Conservation (phyloP, 1,284 basidiomycete genomes). For the Ustilago nuda region DNA sequence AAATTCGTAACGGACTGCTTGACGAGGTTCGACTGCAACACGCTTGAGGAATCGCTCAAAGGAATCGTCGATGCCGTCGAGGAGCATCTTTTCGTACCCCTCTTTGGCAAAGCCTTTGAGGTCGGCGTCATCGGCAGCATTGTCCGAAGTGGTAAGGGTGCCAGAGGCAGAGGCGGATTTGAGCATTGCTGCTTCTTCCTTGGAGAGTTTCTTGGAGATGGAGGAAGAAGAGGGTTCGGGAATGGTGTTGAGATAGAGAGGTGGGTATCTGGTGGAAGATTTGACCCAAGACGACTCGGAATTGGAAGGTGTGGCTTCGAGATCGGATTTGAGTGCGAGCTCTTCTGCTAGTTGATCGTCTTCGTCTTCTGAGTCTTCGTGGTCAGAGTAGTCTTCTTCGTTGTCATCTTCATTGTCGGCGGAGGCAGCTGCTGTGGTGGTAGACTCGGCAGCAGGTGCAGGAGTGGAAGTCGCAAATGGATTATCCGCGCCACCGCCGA, state of each 20-base stretch:
- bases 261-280: constrained; percentile 46
- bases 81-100: constrained; percentile 62
- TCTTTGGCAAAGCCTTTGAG: constrained; percentile 57
- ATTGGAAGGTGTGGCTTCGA: constrained; percentile 28
- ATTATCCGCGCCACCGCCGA: constrained; percentile 50
- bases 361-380: constrained; percentile 45
- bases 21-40: constrained; percentile 54
- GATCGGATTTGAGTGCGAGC: constrained; percentile 63
- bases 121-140: constrained; percentile 32
- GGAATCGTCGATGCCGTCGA: constrained; percentile 61
- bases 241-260: constrained; percentile 63
- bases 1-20: constrained; percentile 67
- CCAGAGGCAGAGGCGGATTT: constrained; percentile 39
- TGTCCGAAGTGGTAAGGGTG: constrained; percentile 13
- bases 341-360: constrained; percentile 64
- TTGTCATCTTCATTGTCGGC: background rate
- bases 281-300: constrained; percentile 53
- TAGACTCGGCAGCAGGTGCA: constrained; percentile 4
- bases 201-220: constrained; percentile 39
- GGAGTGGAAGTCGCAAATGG: constrained; percentile 45
- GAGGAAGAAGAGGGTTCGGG: constrained; percentile 60
- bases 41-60: constrained; percentile 66
- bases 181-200: constrained; percentile 37
- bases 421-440: background rate
- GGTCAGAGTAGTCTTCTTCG: constrained; percentile 16